phyloP scores from a whole-genome alignment of 208 protist species.

The Endotrypanum monterogeii region DNA sequence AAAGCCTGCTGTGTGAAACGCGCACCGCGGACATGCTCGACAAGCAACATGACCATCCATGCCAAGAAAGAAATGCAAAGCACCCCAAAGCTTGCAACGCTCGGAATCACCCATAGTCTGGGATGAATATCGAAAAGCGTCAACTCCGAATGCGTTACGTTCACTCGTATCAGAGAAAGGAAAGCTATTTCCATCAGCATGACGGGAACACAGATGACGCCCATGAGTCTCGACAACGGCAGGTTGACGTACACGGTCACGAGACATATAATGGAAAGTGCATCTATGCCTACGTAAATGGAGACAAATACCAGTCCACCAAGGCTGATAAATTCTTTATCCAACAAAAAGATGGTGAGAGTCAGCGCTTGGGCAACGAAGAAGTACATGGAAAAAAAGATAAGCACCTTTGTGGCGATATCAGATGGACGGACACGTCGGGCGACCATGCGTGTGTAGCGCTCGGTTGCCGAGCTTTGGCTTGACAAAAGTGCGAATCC shows the following conservation, averaged over 20 bases:
- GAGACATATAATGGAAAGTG: constrained; percentile 26
- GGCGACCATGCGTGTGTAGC: constrained; percentile 8
- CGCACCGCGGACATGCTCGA: constrained; percentile 33
- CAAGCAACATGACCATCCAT: constrained; percentile 39
- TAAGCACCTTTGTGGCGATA: constrained; percentile 23
- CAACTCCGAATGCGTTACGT: constrained; percentile 16
- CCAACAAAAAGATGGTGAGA: constrained; percentile 45
- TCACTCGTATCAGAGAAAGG: constrained; percentile 24
- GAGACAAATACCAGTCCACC: constrained; percentile 30
- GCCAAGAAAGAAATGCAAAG: constrained; percentile 41
- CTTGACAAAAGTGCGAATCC: constrained; percentile 66
- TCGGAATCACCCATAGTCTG: constrained; percentile 33
- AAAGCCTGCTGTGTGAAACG: constrained; percentile 38
- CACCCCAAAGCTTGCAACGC: constrained; percentile 46
- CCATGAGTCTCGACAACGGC: constrained; percentile 32
- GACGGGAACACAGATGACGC: constrained; percentile 33
- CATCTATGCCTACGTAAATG: constrained; percentile 39
- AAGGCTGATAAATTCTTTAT: constrained; percentile 31
- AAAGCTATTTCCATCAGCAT: constrained; percentile 48
- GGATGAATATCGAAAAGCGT: constrained; percentile 29
- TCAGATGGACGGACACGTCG: constrained; percentile 20
- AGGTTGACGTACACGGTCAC: constrained; percentile 40
- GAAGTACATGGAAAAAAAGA: constrained; percentile 31
- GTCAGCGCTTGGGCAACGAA: constrained; percentile 24
- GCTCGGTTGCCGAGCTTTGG: constrained; percentile 12